A percentile compares a stretch with the other conserved stretches of the same genome.
Conservation (phyloP, 352 stramenopile genomes). For the Heterotrichella gracilis region DNA sequence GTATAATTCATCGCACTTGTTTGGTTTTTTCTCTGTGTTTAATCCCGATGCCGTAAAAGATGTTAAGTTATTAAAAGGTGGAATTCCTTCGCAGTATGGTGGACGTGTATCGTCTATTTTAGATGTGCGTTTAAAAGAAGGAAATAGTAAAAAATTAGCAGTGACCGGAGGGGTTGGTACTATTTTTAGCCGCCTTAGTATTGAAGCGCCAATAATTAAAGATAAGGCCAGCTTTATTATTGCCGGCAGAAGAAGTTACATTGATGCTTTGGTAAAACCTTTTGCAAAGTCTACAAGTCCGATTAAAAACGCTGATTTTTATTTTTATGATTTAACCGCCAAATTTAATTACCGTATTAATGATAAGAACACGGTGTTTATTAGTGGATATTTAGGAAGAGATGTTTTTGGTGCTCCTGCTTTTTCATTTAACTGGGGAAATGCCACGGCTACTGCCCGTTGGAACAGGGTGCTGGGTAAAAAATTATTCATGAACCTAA, state of each 20-base stretch:
- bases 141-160: constrained; percentile 8
- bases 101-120: neutral
- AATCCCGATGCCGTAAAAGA: neutral
- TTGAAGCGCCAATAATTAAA: neutral
- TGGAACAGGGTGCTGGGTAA: neutral
- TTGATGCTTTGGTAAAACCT: neutral
- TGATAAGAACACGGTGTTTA: constrained; percentile 6
- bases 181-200: neutral
- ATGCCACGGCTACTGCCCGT: neutral
- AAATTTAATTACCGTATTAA: constrained; percentile 9
- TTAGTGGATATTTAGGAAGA: neutral
- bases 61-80: neutral
- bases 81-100: neutral
- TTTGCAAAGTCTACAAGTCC: neutral
- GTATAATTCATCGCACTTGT: neutral
- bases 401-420: neutral
- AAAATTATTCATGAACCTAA: neutral
- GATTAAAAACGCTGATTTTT: neutral
- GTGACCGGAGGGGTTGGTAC: neutral
- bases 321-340: constrained; percentile 5
- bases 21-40: neutral
- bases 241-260: neutral
- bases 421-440: neutral
- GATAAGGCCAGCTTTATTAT: constrained; percentile 6
- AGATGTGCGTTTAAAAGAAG: neutral